A percentile compares a stretch with the other conserved stretches of the same genome.
Evolutionary conservation across 1,284 basidiomycete genomes (phyloP).

Genomic region (Wolfiporia cocos): DNA sequence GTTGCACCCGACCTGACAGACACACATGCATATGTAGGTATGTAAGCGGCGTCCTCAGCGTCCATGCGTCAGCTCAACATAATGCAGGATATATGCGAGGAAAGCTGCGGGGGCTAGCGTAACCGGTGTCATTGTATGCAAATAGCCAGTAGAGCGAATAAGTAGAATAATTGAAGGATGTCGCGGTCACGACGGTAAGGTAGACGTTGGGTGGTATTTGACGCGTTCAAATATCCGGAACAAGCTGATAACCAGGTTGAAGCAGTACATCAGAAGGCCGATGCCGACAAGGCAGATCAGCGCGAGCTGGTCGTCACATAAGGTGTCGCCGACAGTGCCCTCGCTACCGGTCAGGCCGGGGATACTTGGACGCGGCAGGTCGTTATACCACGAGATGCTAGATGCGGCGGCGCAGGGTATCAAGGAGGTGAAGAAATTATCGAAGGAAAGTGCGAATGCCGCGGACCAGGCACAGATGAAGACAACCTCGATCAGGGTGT

Average conservation of each 20-base stretch:
- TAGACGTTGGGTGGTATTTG: conserved; percentile 43
- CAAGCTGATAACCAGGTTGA: conserved; percentile 78
- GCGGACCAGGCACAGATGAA: conserved; percentile 93
- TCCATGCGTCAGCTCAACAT: no score
- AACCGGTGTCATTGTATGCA: no score
- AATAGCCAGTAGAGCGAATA: no score
- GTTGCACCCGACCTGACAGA: no score
- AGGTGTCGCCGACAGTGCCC: conserved; percentile 42
- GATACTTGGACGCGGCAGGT: conserved; percentile 42
- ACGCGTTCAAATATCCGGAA: conserved; percentile 87
- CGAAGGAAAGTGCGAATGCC: conserved; percentile 81
- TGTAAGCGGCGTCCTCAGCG: no score
- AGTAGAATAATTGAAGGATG: no score
- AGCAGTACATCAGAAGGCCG: conserved; percentile 72
- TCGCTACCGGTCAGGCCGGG: conserved; percentile 34
- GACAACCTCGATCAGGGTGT: conserved; percentile 77
- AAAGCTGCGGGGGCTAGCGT: no score
- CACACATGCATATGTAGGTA: no score
- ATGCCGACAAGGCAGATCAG: conserved; percentile 72
- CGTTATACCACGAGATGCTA: conserved; percentile 65
- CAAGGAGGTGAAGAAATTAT: conserved; percentile 87
- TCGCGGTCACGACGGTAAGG: conserved; percentile 6
- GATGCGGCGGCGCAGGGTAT: conserved; percentile 66
- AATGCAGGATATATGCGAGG: no score
- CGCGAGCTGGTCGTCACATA: conserved; percentile 69